Conservation (phyloP, 1,284 basidiomycete species). For the Boletus chippewaensis region DNA sequence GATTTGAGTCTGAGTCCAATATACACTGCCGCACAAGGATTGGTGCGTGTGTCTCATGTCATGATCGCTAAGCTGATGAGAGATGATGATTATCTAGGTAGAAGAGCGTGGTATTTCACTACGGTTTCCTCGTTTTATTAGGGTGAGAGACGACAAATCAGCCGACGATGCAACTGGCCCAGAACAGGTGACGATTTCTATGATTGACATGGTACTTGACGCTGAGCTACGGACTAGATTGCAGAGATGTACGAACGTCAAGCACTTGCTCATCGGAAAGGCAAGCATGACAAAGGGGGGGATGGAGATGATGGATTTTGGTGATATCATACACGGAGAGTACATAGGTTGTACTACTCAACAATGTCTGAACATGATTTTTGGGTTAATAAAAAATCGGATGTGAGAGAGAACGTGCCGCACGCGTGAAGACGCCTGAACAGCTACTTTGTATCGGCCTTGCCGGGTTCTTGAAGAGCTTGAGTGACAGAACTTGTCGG, state of each 20-base stretch:
- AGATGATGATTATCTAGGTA: slow-evolving; percentile 42
- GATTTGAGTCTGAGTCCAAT: slow-evolving; percentile 96
- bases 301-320: slow-evolving; percentile 86
- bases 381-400: not conserved
- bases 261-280: slow-evolving; percentile 65
- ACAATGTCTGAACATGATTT: slow-evolving; percentile 7
- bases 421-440: not conserved
- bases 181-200: slow-evolving; percentile 61
- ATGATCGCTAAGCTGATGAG: slow-evolving; percentile 1
- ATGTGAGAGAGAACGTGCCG: slow-evolving; percentile 3
- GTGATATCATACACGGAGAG: slow-evolving; percentile 39
- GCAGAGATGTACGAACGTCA: slow-evolving; percentile 95
- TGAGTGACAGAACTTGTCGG: slow-evolving; percentile 43
- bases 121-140: slow-evolving; percentile 92
- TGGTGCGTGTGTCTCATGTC: slow-evolving; percentile 51
- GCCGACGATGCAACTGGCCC: slow-evolving; percentile 89
- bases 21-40: slow-evolving; percentile 93
- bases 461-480: slow-evolving; percentile 44
- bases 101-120: slow-evolving; percentile 89
- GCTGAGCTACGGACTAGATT: slow-evolving; percentile 49
- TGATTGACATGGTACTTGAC: not conserved
- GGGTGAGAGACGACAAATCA: slow-evolving; percentile 88
- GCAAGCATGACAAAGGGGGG: slow-evolving; percentile 64
- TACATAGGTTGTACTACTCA: slow-evolving; percentile 10
- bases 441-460: slow-evolving; percentile 29